Percentiles rank a stretch among this genome's conserved stretches.
Evolutionary conservation across 768 basidiomycete species (phyloP).

Genomic region (Kwoniella newhampshirensis): DNA sequence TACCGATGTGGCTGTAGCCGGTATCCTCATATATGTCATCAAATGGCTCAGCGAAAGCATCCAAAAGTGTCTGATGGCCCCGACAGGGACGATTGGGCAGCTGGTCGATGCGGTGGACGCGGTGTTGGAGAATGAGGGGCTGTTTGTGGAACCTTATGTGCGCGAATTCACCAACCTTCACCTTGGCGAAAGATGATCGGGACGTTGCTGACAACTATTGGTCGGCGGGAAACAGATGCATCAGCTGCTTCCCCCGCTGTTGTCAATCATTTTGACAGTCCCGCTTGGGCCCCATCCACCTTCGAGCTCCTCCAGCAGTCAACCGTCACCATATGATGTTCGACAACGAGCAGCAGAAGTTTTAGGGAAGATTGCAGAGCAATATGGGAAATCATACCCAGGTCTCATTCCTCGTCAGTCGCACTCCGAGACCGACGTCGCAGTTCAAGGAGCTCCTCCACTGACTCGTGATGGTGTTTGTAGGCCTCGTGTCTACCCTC

Average conservation of each 20-base stretch:
- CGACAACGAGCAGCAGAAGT: slow-evolving; percentile 81
- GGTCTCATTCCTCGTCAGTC: slow-evolving; percentile 50
- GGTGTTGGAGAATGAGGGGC: slow-evolving; percentile 76
- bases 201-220: slow-evolving; percentile 4
- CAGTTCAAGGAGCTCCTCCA: too few species aligned
- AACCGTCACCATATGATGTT: slow-evolving; percentile 59
- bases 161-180: slow-evolving; percentile 42
- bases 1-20: slow-evolving; percentile 85
- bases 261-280: slow-evolving; percentile 86
- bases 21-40: slow-evolving; percentile 87
- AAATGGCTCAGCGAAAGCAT: slow-evolving; percentile 93
- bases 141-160: slow-evolving; percentile 96
- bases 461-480: too few species aligned
- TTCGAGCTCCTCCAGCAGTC: slow-evolving; percentile 17
- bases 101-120: slow-evolving; percentile 81
- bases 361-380: slow-evolving; percentile 64
- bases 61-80: slow-evolving; percentile 55
- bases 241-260: slow-evolving; percentile 87
- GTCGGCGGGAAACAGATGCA: slow-evolving; percentile 68
- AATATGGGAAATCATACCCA: slow-evolving; percentile 47
- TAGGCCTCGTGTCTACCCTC: slow-evolving; percentile 90
- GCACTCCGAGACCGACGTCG: not conserved
- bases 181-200: not conserved
- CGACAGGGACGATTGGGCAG: slow-evolving; percentile 75
- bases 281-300: slow-evolving; percentile 72